A percentile compares a stretch with the other conserved stretches of the same genome.
These are phyloP conservation scores for Kuraishia ogatae DNA, from an alignment of 805 yeast genomes.

Conservation along the genomic window DNA sequence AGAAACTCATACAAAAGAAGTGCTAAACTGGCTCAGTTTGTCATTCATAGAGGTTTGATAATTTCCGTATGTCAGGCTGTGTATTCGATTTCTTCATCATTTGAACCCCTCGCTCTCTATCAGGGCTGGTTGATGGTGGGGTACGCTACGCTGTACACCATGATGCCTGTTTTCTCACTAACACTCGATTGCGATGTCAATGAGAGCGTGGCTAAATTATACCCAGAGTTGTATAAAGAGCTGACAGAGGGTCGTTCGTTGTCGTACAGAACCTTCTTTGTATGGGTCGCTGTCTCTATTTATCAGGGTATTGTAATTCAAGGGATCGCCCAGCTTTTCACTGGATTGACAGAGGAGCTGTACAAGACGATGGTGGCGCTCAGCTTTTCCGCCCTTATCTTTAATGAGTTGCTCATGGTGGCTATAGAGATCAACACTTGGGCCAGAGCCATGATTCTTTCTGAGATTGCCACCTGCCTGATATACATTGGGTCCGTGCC, in stretches of 20 bases:
- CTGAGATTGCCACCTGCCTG: conserved; percentile 63
- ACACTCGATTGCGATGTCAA: conserved; percentile 89
- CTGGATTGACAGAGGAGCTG: conserved; percentile 43
- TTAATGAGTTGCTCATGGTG: conserved; percentile 90
- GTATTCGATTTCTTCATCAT: conserved; percentile 74
- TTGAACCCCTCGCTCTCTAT: conserved; percentile 89
- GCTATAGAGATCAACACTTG: conserved; percentile 89
- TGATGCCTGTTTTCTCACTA: conserved; percentile 95
- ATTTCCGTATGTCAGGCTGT: conserved; percentile 95
- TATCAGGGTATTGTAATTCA: conserved; percentile 89
- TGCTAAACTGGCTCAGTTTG: conserved; percentile 91
- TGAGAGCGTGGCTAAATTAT: conserved; percentile 78
- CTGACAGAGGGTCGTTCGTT: conserved; percentile 81
- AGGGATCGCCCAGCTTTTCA: conserved; percentile 67
- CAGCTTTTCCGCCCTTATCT: conserved; percentile 68
- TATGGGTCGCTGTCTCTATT: conserved; percentile 85
- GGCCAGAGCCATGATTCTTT: conserved; percentile 67
- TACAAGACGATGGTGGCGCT: conserved; percentile 79
- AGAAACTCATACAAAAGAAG: conserved; percentile 94
- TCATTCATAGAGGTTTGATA: conserved; percentile 90
- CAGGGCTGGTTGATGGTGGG: conserved; percentile 99
- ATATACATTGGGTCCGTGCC: conserved; percentile 74
- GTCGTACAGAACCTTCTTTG: conserved; percentile 79
- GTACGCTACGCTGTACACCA: conserved; percentile 92
- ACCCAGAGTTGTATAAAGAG: conserved; percentile 93